Base-by-base conservation (phyloP, 305 asterid genomes). In the Fraxinus paxiana region DNA sequence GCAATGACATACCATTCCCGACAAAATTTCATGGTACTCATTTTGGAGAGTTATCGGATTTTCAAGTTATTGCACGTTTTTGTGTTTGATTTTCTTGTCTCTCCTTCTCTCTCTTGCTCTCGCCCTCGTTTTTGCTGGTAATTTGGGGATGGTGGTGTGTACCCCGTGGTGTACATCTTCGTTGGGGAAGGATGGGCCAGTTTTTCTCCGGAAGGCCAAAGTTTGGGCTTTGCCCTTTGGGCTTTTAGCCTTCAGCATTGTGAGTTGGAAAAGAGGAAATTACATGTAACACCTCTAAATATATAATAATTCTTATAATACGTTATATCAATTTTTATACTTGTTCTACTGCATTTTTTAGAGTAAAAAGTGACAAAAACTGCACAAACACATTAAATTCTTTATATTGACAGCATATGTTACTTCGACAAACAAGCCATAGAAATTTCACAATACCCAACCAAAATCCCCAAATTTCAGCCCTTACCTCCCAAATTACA, bases 21-120 rank as follows among this genome's bases (percentile, higher is more conserved):
- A 90, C 99, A 96, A 87, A 96, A 96, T 82, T 94, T 96, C 99
- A 96, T 92, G 88, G 97, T 92, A 96, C 99, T 94, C 99, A 96
- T 94, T 84, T 88, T 90, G 79, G 77, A n/a, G 33, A 70, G 8
- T 24, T 43, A 35, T 51, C n/a, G 22, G 31, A 41, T 41, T 41
- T 8, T 61, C 33, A 20, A 61, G 70, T 22, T 9, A 61, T 8
- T 20, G 2, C 70, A 0, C 15, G 33, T 22, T 17, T 61, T 22
- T 61, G 5, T 7, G 70, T 61, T 61, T 61, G 15, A 61, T 18
- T 61, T 61, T 61, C 69, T 59, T 2, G 1, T 59, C 69, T 56
- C 28, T 15, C 7, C 22, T 2, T 6, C 38, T 34, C 38, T 38
- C 46, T 38, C 46, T 38, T 37, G 43, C 43, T 38, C 46, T 38